These are phyloP conservation scores for Agrostemma githago DNA, from an alignment of 148 eudicot genomes.

Conservation along the genomic window DNA sequence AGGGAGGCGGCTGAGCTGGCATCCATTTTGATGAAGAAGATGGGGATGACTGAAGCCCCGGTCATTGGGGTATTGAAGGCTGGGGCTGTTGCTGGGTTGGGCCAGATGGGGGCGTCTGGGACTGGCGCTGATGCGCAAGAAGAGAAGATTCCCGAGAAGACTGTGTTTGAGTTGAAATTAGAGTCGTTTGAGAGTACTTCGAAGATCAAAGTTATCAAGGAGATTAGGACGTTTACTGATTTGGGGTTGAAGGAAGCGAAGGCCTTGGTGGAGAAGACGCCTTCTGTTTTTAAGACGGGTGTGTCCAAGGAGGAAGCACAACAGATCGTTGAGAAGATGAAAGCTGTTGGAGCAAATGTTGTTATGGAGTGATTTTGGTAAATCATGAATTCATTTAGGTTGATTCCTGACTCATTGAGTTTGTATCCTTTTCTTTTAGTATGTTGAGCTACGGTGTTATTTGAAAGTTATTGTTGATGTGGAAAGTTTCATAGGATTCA, in stretches of 20 bases:
- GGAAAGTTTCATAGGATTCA: neutral
- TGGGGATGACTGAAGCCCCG: conserved; percentile 71
- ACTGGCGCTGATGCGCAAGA: conserved; percentile 43
- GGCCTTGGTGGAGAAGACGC: conserved; percentile 92
- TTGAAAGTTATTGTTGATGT: neutral
- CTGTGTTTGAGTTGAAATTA: conserved; percentile 79
- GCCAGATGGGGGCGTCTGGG: conserved; percentile 37
- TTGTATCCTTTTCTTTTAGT: no score
- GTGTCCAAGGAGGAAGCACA: conserved; percentile 86
- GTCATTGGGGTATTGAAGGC: conserved; percentile 73
- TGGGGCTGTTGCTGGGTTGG: conserved; percentile 65
- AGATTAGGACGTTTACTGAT: conserved; percentile 68
- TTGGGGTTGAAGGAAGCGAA: conserved; percentile 94
- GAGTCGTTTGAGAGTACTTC: conserved; percentile 77
- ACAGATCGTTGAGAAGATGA: conserved; percentile 80
- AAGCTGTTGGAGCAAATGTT: conserved; percentile 73
- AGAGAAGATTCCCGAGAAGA: conserved; percentile 66
- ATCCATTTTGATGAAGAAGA: conserved; percentile 61
- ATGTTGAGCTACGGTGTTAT: no score
- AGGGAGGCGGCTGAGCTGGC: conserved; percentile 56
- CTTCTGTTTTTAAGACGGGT: conserved; percentile 65
- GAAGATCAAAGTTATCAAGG: conserved; percentile 85
- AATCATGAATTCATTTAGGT: neutral
- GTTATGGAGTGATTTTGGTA: conserved; percentile 58
- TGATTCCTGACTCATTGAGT: no score